Base-by-base conservation (phyloP, 1,284 basidiomycete genomes). In the Puccinia coronata region DNA sequence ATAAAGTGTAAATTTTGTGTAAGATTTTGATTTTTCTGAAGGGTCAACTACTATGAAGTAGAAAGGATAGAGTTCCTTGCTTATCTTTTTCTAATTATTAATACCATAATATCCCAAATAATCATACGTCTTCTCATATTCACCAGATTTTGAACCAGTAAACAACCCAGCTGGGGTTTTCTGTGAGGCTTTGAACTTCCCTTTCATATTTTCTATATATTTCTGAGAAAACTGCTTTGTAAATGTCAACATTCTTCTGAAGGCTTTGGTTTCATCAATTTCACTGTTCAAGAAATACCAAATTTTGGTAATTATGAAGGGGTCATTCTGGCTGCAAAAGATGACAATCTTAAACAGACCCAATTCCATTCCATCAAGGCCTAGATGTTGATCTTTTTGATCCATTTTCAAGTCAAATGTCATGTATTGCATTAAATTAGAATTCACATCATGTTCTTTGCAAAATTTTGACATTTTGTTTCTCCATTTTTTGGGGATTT, bases 91-190 rank as follows among this genome's bases (percentile, higher is more conserved):
- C 25, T 67, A 9, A 43, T 25, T 18, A 25, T 67, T 67, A 6
- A 67, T 41, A 0, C 63, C 63, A 67, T 67, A 67, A 47, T 67
- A 67, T 0, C 63, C 63, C 36, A 43, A 18, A 28, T 41, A 67
- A 47, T 67, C 41, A 43, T 47, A 67, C 1, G 63, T 67, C 39
- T 47, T 67, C 39, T 67, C 63, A 67, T 67, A 67, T 16, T 67
- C 63, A n/a, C 63, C 63, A 47, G 63, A 25, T 67, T 28, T 20
- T 5, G 39, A 8, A 28, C 18, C 18, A 12, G 25, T 41, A 47
- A 43, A 28, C n/a, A 67, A 23, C 11, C 36, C 36, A 47, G 0
- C 0, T n/a, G 39, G 63, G 14, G n/a, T 63, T 8, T 20, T 8
- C 28, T 0, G 25, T 43, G 61, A 39, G n/a, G 20, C 2, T 1